phyloP scores from a whole-genome alignment of 2,329 filamentous ascomycete genomes.

The Lasiodiplodia sp. region DNA sequence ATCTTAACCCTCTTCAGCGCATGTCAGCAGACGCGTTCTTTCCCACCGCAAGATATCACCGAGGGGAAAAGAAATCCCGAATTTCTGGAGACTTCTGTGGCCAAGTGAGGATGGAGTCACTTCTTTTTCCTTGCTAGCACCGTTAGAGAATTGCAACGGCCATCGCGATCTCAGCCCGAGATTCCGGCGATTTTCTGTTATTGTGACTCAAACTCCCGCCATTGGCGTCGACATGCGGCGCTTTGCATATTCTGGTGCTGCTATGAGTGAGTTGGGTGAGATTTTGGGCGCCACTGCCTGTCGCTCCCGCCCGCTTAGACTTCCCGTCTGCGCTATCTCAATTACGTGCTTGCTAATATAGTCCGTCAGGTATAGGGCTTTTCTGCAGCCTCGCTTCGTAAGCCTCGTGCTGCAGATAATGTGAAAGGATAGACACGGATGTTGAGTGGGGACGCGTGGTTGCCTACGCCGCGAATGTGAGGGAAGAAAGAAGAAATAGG shows the following conservation, averaged over 20 bases:
- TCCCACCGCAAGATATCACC: not conserved
- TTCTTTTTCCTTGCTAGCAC: not conserved
- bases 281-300: not conserved
- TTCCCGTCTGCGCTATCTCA: not conserved
- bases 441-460: not conserved
- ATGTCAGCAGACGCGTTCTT: slow-evolving; percentile 13
- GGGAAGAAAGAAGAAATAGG: not conserved
- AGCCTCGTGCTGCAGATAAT: not conserved
- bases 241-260: not conserved
- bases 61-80: not conserved
- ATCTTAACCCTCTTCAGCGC: slow-evolving; percentile 3
- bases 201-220: not conserved
- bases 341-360: not conserved
- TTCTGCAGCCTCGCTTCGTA: not conserved
- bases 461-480: not conserved
- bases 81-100: not conserved
- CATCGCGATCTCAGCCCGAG: slow-evolving; percentile 12
- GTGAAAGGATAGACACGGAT: not conserved
- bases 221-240: not conserved
- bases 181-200: not conserved
- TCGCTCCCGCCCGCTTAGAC: not conserved
- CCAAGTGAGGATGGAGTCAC: not conserved
- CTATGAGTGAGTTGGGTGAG: not conserved
- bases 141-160: no score
- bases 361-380: not conserved